Evolutionary conservation across 768 basidiomycete species (phyloP).

Genomic region (Russula ochroleuca): DNA sequence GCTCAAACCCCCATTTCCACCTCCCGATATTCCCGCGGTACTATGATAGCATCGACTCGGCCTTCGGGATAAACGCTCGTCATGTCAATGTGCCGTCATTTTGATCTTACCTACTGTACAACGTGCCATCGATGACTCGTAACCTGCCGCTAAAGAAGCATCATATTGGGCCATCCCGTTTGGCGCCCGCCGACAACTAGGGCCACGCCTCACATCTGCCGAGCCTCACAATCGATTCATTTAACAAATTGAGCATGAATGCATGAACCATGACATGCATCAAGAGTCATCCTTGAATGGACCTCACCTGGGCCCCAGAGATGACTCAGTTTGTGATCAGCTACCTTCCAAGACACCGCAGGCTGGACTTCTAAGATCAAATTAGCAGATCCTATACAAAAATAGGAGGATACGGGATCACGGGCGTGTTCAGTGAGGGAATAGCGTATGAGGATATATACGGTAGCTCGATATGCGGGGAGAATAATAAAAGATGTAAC

Average conservation of each 20-base stretch:
- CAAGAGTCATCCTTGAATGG: not conserved
- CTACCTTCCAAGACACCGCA: not conserved
- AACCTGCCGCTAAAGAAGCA: constrained; percentile 3
- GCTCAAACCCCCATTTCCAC: not conserved
- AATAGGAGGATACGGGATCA: not conserved
- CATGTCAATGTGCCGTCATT: not conserved
- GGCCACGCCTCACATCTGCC: not conserved
- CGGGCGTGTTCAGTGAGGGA: not conserved
- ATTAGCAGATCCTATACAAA: constrained; percentile 17
- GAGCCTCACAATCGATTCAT: not conserved
- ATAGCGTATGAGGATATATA: constrained; percentile 2
- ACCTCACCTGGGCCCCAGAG: not conserved
- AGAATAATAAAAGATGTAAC: constrained; percentile 4
- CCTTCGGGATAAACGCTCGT: constrained; percentile 1
- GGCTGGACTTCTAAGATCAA: not conserved
- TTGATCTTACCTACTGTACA: constrained; percentile 1
- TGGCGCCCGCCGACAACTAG: not conserved
- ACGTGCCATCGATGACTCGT: constrained; percentile 8
- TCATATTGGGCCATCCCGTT: not conserved
- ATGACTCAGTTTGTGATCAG: constrained; percentile 1
- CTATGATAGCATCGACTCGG: not conserved
- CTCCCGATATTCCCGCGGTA: constrained; percentile 7
- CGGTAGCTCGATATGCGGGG: not conserved
- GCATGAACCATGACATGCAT: not conserved
- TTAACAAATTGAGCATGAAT: not conserved